phyloP scores from a whole-genome alignment of 2,329 filamentous ascomycete species.

The Phyllosticta ampelicida region DNA sequence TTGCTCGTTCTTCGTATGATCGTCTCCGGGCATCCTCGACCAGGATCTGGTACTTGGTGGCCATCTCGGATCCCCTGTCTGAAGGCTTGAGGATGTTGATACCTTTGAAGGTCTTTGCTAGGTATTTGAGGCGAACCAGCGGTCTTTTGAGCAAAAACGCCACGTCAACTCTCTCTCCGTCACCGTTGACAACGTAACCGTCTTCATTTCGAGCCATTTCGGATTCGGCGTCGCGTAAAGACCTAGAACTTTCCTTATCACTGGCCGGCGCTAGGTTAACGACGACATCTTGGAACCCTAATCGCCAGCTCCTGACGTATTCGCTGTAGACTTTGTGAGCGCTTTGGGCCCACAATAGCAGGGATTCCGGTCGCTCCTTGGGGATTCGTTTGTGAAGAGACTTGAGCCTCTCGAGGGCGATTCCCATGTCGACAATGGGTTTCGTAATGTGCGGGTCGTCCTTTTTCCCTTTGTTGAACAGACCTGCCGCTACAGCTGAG shows the following conservation, averaged over 20 bases:
- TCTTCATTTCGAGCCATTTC: slow-evolving; percentile 47
- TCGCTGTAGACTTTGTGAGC: slow-evolving; percentile 70
- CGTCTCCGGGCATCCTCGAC: slow-evolving; percentile 67
- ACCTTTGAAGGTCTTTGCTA: slow-evolving; percentile 68
- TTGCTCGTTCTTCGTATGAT: slow-evolving; percentile 60
- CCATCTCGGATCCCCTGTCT: slow-evolving; percentile 48
- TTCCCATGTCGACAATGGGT: slow-evolving; percentile 88
- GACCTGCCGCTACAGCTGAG: slow-evolving; percentile 50
- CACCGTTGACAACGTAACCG: slow-evolving; percentile 53
- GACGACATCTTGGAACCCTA: slow-evolving; percentile 89
- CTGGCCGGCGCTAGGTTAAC: slow-evolving; percentile 79
- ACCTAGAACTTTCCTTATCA: slow-evolving; percentile 37
- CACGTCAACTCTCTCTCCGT: slow-evolving; percentile 87
- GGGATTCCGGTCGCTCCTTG: slow-evolving; percentile 55
- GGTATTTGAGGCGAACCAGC: slow-evolving; percentile 75
- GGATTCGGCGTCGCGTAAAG: slow-evolving; percentile 24
- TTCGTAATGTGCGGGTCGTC: slow-evolving; percentile 60
- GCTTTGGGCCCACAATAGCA: slow-evolving; percentile 72
- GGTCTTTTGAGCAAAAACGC: slow-evolving; percentile 86
- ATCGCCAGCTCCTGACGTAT: slow-evolving; percentile 79
- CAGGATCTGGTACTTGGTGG: slow-evolving; percentile 56
- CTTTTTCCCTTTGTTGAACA: slow-evolving; percentile 51
- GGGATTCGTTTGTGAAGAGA: slow-evolving; percentile 72
- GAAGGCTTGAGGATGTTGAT: slow-evolving; percentile 47
- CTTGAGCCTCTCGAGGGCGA: slow-evolving; percentile 75